Base-by-base conservation (phyloP, 1,139 yeast genomes). In the Saccharomyces hybrid region DNA sequence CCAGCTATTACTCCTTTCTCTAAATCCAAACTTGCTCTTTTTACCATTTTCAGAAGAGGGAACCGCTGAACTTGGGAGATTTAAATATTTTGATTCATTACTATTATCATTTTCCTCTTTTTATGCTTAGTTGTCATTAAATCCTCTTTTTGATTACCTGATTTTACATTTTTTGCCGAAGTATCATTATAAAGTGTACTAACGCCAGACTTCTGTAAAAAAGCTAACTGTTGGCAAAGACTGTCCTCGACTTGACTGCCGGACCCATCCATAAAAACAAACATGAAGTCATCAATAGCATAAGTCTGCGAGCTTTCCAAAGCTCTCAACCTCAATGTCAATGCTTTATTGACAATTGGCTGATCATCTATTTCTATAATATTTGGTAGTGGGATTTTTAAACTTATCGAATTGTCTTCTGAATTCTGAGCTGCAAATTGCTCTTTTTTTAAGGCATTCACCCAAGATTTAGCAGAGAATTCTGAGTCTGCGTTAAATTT, bases 401-500 rank as follows among this genome's bases (percentile, higher is more conserved):
- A 75, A 42, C 87, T 79, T 8, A 89, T 95, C 58, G 85, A 84
- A 61, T 85, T 85, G 19, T 84, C 85, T 46, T 78, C 75, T 2
- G 64, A 50, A 66, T 88, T 87, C 51, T 87, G 76, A 52, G 86
- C 79, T 6, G 90, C 77, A 69, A 91, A 91, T 2, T 88, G 82
- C 55, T 86, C 84, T 64, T 87, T 88, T 59, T 88, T 87, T 51
- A 91, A 71, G 16, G 80, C 75, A 56, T 84, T 84, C 51, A 82
- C 85, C 98, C 98, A 91, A 47, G 83, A 80, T 55, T 86, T 77
- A 0, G 97, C 97, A 5, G 84, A 75, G 58, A 78, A 81, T 21
- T 80, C 72, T 47, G 86, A 83, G 63, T 90, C 97, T 0, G 96
- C 86, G 58, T 79, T 79, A 63, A 91, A 86, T 49, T 76, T 76